A percentile compares a stretch with the other conserved stretches of the same genome.
Conservation (phyloP, 495 filamentous ascomycete genomes). For the Podospora didyma region DNA sequence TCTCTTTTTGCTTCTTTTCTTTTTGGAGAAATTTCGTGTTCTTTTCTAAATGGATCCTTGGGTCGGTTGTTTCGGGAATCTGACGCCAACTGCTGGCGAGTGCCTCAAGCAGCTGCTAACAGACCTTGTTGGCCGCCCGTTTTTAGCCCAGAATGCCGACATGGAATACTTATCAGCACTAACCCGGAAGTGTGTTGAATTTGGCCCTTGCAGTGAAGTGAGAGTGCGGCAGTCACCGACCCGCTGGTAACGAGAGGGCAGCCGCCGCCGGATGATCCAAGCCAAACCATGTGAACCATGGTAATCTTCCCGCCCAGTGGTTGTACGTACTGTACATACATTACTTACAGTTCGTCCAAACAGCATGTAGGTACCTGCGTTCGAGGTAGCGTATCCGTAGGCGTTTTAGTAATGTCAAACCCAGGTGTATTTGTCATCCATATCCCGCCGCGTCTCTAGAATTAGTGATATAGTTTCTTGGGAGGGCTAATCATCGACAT, state of each 20-base stretch:
- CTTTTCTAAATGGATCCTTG: background rate
- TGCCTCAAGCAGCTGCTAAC: background rate
- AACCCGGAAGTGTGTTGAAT: background rate
- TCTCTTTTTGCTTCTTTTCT: background rate
- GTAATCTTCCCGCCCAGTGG: too few species aligned
- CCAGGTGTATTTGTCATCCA: too few species aligned
- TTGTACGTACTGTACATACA: too few species aligned
- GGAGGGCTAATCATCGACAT: too few species aligned
- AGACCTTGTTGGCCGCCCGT: background rate
- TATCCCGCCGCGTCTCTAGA: background rate
- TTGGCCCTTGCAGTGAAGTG: background rate
- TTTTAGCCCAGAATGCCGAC: conserved; percentile 11
- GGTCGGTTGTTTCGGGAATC: background rate
- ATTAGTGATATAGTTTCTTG: too few species aligned
- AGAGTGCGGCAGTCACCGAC: conserved; percentile 2
- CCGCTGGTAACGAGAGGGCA: background rate
- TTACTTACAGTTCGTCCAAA: background rate
- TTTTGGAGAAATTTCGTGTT: background rate
- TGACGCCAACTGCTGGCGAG: background rate
- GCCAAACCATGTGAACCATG: background rate
- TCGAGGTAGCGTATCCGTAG: background rate
- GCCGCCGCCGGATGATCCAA: conserved; percentile 6
- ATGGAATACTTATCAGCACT: background rate
- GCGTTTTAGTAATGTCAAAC: too few species aligned
- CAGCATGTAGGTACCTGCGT: background rate